Base-by-base conservation (phyloP, 2,329 filamentous ascomycete genomes). In the Aspergillaceae sp. region DNA sequence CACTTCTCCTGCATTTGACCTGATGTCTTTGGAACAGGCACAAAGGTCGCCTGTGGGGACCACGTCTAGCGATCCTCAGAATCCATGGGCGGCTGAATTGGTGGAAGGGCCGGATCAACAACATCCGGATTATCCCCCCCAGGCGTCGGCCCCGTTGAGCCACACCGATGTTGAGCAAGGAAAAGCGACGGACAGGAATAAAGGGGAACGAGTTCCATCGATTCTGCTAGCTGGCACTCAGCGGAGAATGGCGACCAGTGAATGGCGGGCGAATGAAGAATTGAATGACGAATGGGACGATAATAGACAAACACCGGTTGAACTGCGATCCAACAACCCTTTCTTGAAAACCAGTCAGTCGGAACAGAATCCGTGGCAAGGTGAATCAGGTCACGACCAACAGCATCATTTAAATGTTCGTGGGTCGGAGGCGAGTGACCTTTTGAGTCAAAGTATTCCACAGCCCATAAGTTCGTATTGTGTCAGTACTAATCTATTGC, bases 291-390 rank as follows among this genome's bases (percentile, higher is more conserved):
- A 52, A 26, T 56, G 57, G 46, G 58, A 61, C 42, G 48, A 59
- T 28, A 33, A 47, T 30, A 44, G 47, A 10, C 9, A 53, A 33
- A 42, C 52, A 11, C 56, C 62, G 0, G 50, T 58, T 30, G 62
- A 60, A 40, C 53, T 69, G 27, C 63, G 58, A 44, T 68, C 66
- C 10, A 69, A 69, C 42, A 69, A 69, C 35, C 66, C 66, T 4
- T 69, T 69, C 38, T 40, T 68, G 43, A 67, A 63, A 44, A 47
- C 60, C 2, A 55, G 56, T 29, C 49, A 56, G 19, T 45, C 50
- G 29, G 53, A 58, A 7, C 50, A 52, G 7, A 54, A 56, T 28
- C 49, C 56, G 8, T 54, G 51, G 43, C 52, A 56, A 5, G 48
- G 48, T 9, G 36, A 53, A 49, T 41, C 52, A 53, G 7, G 45